Conservation (phyloP, 2,329 filamentous ascomycete species). For the Aspergillus pseudoglaucus region DNA sequence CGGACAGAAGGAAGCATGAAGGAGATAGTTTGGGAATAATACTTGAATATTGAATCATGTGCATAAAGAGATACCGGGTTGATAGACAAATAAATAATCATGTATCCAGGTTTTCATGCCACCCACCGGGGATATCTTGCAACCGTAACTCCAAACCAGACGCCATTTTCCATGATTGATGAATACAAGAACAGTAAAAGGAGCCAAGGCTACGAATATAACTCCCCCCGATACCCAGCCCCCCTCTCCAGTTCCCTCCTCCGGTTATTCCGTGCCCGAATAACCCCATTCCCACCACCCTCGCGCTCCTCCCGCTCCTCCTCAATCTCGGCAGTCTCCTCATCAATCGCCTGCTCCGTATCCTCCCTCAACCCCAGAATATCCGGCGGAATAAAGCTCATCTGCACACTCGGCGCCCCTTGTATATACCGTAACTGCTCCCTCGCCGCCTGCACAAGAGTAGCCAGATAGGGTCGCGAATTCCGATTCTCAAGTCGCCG, state of each 20-base stretch:
- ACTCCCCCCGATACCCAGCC: slow-evolving; percentile 28
- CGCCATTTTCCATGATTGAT: background rate
- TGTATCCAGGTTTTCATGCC: background rate
- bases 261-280: slow-evolving; percentile 12
- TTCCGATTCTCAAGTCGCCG: slow-evolving; percentile 68
- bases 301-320: slow-evolving; percentile 36
- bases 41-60: no score
- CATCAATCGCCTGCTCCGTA: slow-evolving; percentile 41
- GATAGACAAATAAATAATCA: slow-evolving; percentile 1
- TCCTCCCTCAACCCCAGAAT: slow-evolving; percentile 52
- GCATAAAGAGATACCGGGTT: background rate
- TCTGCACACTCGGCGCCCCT: slow-evolving; percentile 79
- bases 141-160: background rate
- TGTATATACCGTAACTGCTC: slow-evolving; percentile 84
- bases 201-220: slow-evolving; percentile 22
- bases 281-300: slow-evolving; percentile 20
- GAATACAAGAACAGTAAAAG: background rate
- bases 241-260: slow-evolving; percentile 31
- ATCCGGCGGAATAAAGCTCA: slow-evolving; percentile 72
- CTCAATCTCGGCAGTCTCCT: slow-evolving; percentile 33
- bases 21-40: background rate
- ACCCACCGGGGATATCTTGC: background rate
- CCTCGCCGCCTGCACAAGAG: slow-evolving; percentile 69
- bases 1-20: background rate
- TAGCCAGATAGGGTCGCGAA: slow-evolving; percentile 64